phyloP scores from a whole-genome alignment of 495 filamentous ascomycete species.

The Clohesyomyces aquaticus region DNA sequence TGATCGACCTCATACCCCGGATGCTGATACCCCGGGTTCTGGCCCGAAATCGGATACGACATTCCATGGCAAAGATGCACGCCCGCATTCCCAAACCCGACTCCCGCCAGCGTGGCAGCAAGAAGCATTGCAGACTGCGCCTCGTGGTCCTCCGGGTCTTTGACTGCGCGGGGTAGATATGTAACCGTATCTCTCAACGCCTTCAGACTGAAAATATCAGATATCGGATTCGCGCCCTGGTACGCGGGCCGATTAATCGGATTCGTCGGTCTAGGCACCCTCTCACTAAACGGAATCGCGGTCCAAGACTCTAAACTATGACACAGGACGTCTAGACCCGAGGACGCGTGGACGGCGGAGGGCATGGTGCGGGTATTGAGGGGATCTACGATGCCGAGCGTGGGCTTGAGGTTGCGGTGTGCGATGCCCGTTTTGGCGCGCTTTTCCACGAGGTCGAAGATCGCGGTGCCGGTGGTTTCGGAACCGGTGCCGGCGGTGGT shows the following conservation, averaged over 20 bases:
- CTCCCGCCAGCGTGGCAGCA: constrained; percentile 88
- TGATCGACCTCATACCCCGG: constrained; percentile 72
- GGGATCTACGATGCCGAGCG: constrained; percentile 93
- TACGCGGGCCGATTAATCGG: constrained; percentile 91
- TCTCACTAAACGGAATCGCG: constrained; percentile 88
- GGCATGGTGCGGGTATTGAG: constrained; percentile 96
- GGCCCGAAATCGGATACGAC: constrained; percentile 92
- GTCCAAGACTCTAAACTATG: constrained; percentile 95
- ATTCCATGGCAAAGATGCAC: constrained; percentile 98
- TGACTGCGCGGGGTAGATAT: constrained; percentile 84
- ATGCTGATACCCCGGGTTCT: constrained; percentile 90
- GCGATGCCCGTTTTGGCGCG: constrained; percentile 94
- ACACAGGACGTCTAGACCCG: constrained; percentile 91
- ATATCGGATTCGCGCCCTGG: constrained; percentile 96
- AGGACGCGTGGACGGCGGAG: constrained; percentile 81
- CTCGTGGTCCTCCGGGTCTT: constrained; percentile 85
- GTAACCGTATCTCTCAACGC: constrained; percentile 80
- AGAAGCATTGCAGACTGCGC: constrained; percentile 94
- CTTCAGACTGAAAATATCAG: constrained; percentile 89
- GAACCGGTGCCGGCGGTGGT: constrained; percentile 95
- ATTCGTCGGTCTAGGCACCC: constrained; percentile 81
- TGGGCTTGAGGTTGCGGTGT: constrained; percentile 92
- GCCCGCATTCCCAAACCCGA: constrained; percentile 96
- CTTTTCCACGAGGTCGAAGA: constrained; percentile 89
- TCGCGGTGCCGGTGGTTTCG: constrained; percentile 96